Base-by-base conservation (phyloP, 1,284 basidiomycete species). In the Ganoderma boninense region DNA sequence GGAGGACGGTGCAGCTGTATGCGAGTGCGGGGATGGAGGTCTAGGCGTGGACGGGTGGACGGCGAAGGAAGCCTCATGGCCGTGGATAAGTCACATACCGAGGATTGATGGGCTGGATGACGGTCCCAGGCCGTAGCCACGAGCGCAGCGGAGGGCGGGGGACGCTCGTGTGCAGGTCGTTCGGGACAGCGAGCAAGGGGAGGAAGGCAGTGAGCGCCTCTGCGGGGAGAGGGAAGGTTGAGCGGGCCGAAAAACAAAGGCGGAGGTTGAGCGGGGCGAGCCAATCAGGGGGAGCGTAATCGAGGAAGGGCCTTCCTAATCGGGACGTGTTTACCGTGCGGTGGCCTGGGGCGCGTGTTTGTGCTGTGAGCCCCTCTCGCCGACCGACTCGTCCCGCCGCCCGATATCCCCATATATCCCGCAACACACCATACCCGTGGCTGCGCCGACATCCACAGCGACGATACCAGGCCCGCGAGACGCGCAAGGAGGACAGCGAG, bases 271-370 rank as follows among this genome's bases (percentile, higher is more conserved):
- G 71, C 56, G 68, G 66, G 71, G 69, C 23, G 52, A 63, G 72
- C 72, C 72, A 73, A 73, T 73, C 66, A 73, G 62, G 54, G 59
- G n/a, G 5, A n/a, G 57, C 44, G 56, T 44, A 73, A 73, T 71
- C 69, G 64, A 65, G 43, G 62, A 6, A 29, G 56, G 11, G 26
- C 38, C 43, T 74, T 29, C 73, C 73, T 69, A 42, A 46, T 71
- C 29, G 66, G 73, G 73, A 74, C 7, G 59, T 71, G 73, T 74
- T 70, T 73, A 70, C 70, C 60, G 49, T 56, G 67, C 67, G 66
- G 35, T 56, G 64, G 49, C 23, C 72, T 66, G 43, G 66, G 64
- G 67, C 56, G 69, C 66, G 65, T 69, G 63, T 65, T 57, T 57
- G 54, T 57, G 54, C 16, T 29, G 4, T 40, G 32, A 64, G 57